phyloP scores from a whole-genome alignment of 2,329 filamentous ascomycete genomes.

The Colletotrichum costaricense region DNA sequence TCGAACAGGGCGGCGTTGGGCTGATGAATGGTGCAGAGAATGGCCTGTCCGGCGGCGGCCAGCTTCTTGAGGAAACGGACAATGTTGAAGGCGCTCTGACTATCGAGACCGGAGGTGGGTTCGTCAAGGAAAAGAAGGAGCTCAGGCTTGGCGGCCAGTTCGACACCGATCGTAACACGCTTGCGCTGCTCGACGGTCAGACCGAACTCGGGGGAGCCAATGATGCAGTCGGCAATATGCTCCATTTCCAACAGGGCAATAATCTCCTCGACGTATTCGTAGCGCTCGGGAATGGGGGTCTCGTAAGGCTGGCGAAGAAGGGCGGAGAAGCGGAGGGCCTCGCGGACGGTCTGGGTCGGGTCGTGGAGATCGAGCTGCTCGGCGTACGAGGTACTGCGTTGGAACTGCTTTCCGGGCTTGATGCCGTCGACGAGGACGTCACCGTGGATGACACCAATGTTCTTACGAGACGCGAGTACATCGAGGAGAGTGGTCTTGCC shows the following conservation, averaged over 20 bases:
- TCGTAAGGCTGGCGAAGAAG: slow-evolving; percentile 67
- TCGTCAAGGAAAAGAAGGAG: slow-evolving; percentile 83
- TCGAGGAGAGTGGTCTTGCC: slow-evolving; percentile 90
- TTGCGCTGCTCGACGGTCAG: slow-evolving; percentile 74
- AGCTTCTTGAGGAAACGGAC: slow-evolving; percentile 83
- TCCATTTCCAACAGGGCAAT: slow-evolving; percentile 70
- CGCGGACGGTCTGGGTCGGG: slow-evolving; percentile 70
- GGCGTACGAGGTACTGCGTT: slow-evolving; percentile 70
- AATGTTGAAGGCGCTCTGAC: slow-evolving; percentile 80
- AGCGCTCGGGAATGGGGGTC: slow-evolving; percentile 65
- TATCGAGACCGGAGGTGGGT: slow-evolving; percentile 80
- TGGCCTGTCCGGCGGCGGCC: slow-evolving; percentile 83
- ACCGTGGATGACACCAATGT: slow-evolving; percentile 69
- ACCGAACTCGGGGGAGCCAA: slow-evolving; percentile 73
- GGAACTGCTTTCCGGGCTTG: slow-evolving; percentile 69
- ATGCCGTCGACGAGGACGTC: slow-evolving; percentile 68
- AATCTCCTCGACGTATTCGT: slow-evolving; percentile 71
- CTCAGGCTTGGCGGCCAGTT: slow-evolving; percentile 85
- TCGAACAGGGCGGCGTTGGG: slow-evolving; percentile 89
- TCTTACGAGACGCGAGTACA: slow-evolving; percentile 73
- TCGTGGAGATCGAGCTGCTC: slow-evolving; percentile 74
- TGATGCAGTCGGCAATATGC: slow-evolving; percentile 67
- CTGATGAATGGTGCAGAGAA: slow-evolving; percentile 92
- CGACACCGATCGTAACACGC: slow-evolving; percentile 91
- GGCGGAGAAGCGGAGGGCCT: slow-evolving; percentile 72